Conservation (phyloP, 1,139 yeast species). For the Meyerozyma sp. region DNA sequence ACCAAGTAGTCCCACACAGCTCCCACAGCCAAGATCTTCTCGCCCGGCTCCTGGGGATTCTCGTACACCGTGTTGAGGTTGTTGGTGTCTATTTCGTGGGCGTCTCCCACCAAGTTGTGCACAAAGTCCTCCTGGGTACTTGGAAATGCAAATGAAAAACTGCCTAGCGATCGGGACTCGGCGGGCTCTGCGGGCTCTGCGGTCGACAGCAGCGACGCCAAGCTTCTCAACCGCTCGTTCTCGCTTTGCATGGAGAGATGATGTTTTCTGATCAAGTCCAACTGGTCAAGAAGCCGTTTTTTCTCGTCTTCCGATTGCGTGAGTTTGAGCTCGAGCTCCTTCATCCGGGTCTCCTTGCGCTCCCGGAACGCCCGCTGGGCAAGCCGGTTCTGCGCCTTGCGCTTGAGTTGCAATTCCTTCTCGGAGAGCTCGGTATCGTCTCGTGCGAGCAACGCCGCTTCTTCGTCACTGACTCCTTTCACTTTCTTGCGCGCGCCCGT, state of each 20-base stretch:
- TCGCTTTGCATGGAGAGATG: slow-evolving; percentile 54
- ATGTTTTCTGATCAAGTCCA: slow-evolving; percentile 50
- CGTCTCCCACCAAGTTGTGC: slow-evolving; percentile 15
- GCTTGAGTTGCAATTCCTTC: slow-evolving; percentile 47
- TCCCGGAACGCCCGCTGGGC: slow-evolving; percentile 90
- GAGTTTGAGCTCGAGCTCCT: slow-evolving; percentile 60
- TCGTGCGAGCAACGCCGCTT: slow-evolving; percentile 30
- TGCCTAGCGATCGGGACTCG: background rate
- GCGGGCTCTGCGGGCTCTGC: background rate
- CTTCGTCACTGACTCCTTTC: slow-evolving; percentile 31
- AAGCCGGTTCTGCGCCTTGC: slow-evolving; percentile 82
- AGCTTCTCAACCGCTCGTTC: slow-evolving; percentile 41
- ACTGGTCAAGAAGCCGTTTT: slow-evolving; percentile 43
- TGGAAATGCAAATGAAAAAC: slow-evolving; percentile 30
- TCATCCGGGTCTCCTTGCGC: slow-evolving; percentile 69
- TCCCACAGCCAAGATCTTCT: slow-evolving; percentile 59
- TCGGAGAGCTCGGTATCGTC: slow-evolving; percentile 42
- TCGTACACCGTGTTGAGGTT: slow-evolving; percentile 28
- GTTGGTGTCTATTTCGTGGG: slow-evolving; percentile 14
- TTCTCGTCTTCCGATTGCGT: slow-evolving; percentile 57
- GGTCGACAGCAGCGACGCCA: slow-evolving; percentile 3
- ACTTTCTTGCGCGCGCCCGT: slow-evolving; percentile 13
- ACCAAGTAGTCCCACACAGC: slow-evolving; percentile 80
- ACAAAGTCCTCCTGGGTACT: slow-evolving; percentile 31
- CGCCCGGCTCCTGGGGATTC: slow-evolving; percentile 29